Evolutionary conservation across 179 eudicot genomes (phyloP).

Genomic region (Beta corolliflora): DNA sequence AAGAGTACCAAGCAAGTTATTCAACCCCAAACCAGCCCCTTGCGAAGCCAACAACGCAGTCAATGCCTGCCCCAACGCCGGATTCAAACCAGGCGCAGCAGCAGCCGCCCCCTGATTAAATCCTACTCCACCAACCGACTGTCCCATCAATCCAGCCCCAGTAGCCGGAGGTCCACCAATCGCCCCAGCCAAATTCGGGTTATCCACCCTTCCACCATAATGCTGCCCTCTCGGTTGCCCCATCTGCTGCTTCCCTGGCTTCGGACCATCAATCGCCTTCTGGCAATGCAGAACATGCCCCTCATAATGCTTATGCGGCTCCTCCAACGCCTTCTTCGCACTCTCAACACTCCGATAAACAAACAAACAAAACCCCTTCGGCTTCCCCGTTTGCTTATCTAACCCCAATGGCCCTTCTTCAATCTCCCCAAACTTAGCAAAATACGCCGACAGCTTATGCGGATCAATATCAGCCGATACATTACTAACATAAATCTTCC

Average conservation of each 20-base stretch:
- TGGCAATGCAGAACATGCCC: slow-evolving; percentile 76
- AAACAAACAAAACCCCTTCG: slow-evolving; percentile 73
- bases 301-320: slow-evolving; percentile 79
- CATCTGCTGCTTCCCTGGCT: slow-evolving; percentile 36
- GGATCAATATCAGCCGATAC: slow-evolving; percentile 72
- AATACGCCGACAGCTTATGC: slow-evolving; percentile 49
- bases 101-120: slow-evolving; percentile 28
- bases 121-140: slow-evolving; percentile 30
- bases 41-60: slow-evolving; percentile 45
- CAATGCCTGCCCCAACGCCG: slow-evolving; percentile 48
- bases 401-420: slow-evolving; percentile 88
- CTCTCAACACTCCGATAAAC: slow-evolving; percentile 68
- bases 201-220: slow-evolving; percentile 39
- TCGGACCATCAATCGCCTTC: slow-evolving; percentile 51
- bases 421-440: slow-evolving; percentile 72
- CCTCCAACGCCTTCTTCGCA: slow-evolving; percentile 73
- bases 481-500: slow-evolving; percentile 88
- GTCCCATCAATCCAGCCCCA: slow-evolving; percentile 40
- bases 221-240: slow-evolving; percentile 29
- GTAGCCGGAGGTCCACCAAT: slow-evolving; percentile 31
- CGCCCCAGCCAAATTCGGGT: slow-evolving; percentile 30
- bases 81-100: slow-evolving; percentile 33
- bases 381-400: slow-evolving; percentile 74
- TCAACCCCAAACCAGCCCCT: slow-evolving; percentile 44
- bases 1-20: slow-evolving; percentile 37